Evolutionary conservation across 148 eudicot genomes (phyloP), one percentile per base, ranked within the genome.

Genomic region (Nepenthes gracilis): DNA sequence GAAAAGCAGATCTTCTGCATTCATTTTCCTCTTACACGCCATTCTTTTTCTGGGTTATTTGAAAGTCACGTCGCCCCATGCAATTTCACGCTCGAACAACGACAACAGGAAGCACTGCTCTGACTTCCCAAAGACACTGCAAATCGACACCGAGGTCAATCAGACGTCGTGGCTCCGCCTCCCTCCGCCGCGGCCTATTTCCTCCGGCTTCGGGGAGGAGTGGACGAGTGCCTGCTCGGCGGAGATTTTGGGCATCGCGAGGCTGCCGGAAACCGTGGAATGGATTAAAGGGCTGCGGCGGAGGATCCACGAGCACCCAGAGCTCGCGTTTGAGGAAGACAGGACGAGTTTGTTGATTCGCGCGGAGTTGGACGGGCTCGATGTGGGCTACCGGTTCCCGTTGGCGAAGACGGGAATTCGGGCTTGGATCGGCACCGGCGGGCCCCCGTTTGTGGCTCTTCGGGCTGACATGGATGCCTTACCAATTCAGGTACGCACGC

Each of bases 401-500:
- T 43, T 88, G 47, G 96, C 91, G 0, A 50, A 15, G 10, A 88
- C 96, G 0, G 96, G 91, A 43, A 74, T 88, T 47, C 68, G 86
- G 33, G 91, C 86, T 8, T 51, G 60, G 63, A 57, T 88, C 33
- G 91, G 96, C 2, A 70, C 85, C 5, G 96, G 96, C 1, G 70
- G 69, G 0, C 83, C 96, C n/a, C 96, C 90, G 14, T 88, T 82
- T 54, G 91, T 88, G 0, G 91, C 88, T 2, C 55, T 88, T 65
- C 66, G 96, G 37, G 96, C 96, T 38, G 96, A 88, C 64, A 88
- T 88, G 96, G 96, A 88, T 63, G 96, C 96, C 40, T 71, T 85
- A 35, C 88, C 96, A 1, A 82, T 88, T 15, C 91, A 88, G 87
- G 95, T 87, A 13, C 5, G 54, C 40, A 23, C 33, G 36, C 0